A percentile compares a stretch with the other conserved stretches of the same genome.
Evolutionary conservation across 371 early-diverging fungal genomes (phyloP).

Genomic region (Syncephalastrum sp.): DNA sequence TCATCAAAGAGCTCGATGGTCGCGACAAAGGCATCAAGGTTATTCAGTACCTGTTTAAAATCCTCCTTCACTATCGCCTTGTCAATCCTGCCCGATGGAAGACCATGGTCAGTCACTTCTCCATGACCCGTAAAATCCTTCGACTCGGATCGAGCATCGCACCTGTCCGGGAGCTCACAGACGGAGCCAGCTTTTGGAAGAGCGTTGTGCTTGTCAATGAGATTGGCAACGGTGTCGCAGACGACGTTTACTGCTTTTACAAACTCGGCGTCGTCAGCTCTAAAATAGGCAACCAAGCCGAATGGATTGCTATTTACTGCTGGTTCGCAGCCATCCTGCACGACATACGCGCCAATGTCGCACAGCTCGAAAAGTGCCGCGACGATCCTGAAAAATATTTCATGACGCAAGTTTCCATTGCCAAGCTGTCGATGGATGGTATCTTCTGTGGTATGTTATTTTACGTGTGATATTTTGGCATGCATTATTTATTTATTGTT

Average conservation of each 20-base stretch:
- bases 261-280: slow-evolving; percentile 63
- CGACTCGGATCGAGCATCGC: slow-evolving; percentile 67
- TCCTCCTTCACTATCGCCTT: slow-evolving; percentile 52
- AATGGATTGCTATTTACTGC: slow-evolving; percentile 50
- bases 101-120: slow-evolving; percentile 64
- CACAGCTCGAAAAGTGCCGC: neutral
- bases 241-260: slow-evolving; percentile 72
- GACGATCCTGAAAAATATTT: slow-evolving; percentile 35
- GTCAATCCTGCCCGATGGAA: slow-evolving; percentile 43
- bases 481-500: neutral
- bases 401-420: slow-evolving; percentile 48
- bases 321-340: slow-evolving; percentile 61
- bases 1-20: slow-evolving; percentile 63
- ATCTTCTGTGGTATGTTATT: slow-evolving; percentile 62
- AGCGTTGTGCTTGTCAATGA: slow-evolving; percentile 30
- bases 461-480: neutral
- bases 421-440: slow-evolving; percentile 61
- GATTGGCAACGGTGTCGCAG: slow-evolving; percentile 68
- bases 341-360: slow-evolving; percentile 36
- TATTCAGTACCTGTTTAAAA: slow-evolving; percentile 75
- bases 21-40: slow-evolving; percentile 84
- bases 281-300: slow-evolving; percentile 42
- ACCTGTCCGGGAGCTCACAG: slow-evolving; percentile 43
- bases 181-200: slow-evolving; percentile 11
- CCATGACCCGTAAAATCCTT: slow-evolving; percentile 72